Evolutionary conservation across 306 rosid species (phyloP).

Genomic region (Inga laurina): DNA sequence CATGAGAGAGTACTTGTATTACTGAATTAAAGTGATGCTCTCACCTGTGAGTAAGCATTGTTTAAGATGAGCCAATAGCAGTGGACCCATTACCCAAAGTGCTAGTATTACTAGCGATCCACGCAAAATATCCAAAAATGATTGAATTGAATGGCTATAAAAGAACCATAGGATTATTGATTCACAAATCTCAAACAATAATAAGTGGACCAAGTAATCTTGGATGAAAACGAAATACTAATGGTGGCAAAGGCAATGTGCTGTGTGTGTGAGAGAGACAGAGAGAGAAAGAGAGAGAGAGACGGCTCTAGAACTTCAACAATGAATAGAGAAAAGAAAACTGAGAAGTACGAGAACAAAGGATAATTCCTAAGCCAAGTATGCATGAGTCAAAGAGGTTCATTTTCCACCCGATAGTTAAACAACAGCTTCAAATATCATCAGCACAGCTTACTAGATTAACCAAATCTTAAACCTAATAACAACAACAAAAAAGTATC

Average conservation of each 20-base stretch:
- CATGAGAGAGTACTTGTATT: neutral
- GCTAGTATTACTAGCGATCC: neutral
- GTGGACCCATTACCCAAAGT: neutral
- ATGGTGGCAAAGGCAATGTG: neutral
- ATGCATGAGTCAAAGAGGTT: neutral
- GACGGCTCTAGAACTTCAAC: neutral
- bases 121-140: neutral
- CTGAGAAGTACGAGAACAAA: neutral
- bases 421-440: constrained; percentile 22
- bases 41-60: neutral
- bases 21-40: neutral
- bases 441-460: neutral
- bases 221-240: neutral
- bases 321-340: neutral
- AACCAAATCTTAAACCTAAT: neutral
- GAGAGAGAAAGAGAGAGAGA: neutral
- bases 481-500: neutral
- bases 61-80: neutral
- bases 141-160: neutral
- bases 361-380: neutral
- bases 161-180: neutral
- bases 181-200: neutral
- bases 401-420: neutral
- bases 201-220: neutral
- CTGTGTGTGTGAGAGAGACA: neutral